phyloP scores from a whole-genome alignment of 495 filamentous ascomycete species.

The Podospora sp. region DNA sequence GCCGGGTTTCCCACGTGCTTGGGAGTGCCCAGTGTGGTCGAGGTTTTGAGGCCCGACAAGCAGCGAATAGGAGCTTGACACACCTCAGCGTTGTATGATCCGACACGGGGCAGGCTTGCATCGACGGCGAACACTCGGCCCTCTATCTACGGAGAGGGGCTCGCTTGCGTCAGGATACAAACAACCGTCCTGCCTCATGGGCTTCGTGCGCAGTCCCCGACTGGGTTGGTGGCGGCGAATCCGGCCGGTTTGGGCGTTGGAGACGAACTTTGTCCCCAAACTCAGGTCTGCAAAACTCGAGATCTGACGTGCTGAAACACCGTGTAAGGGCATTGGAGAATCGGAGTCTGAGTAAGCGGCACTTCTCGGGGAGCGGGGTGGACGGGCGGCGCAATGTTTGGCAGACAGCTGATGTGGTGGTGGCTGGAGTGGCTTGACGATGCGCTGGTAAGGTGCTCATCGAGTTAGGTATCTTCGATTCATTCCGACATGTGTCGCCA shows the following conservation, averaged over 20 bases:
- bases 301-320: neutral
- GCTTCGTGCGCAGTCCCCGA: conserved; percentile 1
- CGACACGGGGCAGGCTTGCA: conserved; percentile 28
- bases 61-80: conserved; percentile 40
- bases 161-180: conserved; percentile 23
- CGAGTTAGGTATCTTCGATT: neutral
- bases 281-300: neutral
- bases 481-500: conserved; percentile 14
- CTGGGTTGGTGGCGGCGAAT: conserved; percentile 16
- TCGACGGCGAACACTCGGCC: conserved; percentile 29
- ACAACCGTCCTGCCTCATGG: conserved; percentile 12
- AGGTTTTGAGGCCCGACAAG: conserved; percentile 26
- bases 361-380: neutral
- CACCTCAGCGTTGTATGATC: conserved; percentile 35
- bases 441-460: neutral
- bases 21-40: conserved; percentile 6
- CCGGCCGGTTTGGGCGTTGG: neutral
- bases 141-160: conserved; percentile 24
- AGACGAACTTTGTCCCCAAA: neutral
- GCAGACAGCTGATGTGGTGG: conserved; percentile 9
- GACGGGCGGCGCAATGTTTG: neutral
- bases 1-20: conserved; percentile 2
- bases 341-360: neutral
- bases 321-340: neutral
- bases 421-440: conserved; percentile 18